phyloP scores from a whole-genome alignment of 306 rosid species.

The Vigna nakashimae region DNA sequence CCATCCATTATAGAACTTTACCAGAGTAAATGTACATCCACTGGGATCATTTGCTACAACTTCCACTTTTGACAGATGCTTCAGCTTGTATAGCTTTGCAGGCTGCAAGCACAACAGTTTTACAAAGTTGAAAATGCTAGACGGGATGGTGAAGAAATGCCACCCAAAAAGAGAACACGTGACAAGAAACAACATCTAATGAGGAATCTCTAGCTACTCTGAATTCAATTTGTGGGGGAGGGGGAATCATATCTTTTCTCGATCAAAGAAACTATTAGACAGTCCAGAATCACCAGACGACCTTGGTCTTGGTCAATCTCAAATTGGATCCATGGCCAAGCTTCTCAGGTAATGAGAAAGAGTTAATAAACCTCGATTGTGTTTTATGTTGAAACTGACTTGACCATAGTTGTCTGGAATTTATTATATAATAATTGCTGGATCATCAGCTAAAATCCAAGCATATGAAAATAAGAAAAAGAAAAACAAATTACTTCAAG shows the following conservation, averaged over 20 bases:
- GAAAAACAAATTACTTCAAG: slow-evolving; percentile 71
- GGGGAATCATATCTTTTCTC: background rate
- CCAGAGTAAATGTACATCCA: slow-evolving; percentile 95
- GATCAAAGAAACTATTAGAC: too few species aligned
- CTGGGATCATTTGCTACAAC: slow-evolving; percentile 88
- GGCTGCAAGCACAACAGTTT: slow-evolving; percentile 66
- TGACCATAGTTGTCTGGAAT: background rate
- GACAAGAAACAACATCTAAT: slow-evolving; percentile 4
- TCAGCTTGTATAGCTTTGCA: slow-evolving; percentile 91
- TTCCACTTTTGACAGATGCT: slow-evolving; percentile 93
- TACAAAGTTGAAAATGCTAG: background rate
- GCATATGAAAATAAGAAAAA: slow-evolving; percentile 13
- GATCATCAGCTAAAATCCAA: slow-evolving; percentile 7
- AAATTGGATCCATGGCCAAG: background rate
- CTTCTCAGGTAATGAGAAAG: background rate
- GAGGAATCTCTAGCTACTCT: slow-evolving; percentile 18
- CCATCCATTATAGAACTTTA: slow-evolving; percentile 51
- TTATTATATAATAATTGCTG: background rate
- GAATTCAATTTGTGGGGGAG: background rate
- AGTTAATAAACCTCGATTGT: background rate
- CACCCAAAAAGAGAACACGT: background rate
- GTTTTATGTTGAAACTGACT: background rate
- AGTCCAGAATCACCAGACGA: background rate
- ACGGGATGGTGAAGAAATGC: background rate
- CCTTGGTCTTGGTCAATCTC: too few species aligned